These are phyloP conservation scores for Boletus insuetus DNA, from an alignment of 768 basidiomycete genomes.

Conservation along the genomic window DNA sequence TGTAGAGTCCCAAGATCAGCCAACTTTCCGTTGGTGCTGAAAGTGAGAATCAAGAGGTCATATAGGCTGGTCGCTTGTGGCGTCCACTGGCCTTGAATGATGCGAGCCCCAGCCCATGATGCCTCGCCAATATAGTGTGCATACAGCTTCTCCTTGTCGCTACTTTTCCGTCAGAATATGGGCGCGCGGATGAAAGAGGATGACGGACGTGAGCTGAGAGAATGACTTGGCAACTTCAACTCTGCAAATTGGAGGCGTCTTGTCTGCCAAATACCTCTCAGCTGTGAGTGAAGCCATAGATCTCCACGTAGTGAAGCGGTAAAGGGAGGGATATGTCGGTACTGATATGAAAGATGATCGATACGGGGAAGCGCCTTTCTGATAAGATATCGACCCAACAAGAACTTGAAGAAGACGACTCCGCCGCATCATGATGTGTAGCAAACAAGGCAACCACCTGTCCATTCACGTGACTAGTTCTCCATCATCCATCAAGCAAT, in stretches of 20 bases:
- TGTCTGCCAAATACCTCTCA: slow-evolving; percentile 75
- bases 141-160: slow-evolving; percentile 75
- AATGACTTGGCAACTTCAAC: slow-evolving; percentile 70
- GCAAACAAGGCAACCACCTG: too few species aligned
- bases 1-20: slow-evolving; percentile 55
- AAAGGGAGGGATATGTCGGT: neutral
- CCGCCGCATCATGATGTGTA: too few species aligned
- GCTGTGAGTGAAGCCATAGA: slow-evolving; percentile 36
- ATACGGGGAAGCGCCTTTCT: slow-evolving; percentile 1
- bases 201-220: slow-evolving; percentile 55
- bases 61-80: slow-evolving; percentile 64
- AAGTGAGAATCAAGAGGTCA: slow-evolving; percentile 67
- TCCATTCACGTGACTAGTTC: too few species aligned
- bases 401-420: neutral
- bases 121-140: slow-evolving; percentile 69
- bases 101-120: slow-evolving; percentile 80
- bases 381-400: slow-evolving; percentile 12
- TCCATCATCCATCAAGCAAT: too few species aligned
- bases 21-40: slow-evolving; percentile 58
- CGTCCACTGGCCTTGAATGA: slow-evolving; percentile 86
- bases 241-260: slow-evolving; percentile 70
- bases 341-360: slow-evolving; percentile 6
- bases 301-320: slow-evolving; percentile 3
- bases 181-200: neutral
- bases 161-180: slow-evolving; percentile 28